These are phyloP conservation scores for Cynanchum wilfordii DNA, from an alignment of 257 asterid species.

Conservation along the genomic window DNA sequence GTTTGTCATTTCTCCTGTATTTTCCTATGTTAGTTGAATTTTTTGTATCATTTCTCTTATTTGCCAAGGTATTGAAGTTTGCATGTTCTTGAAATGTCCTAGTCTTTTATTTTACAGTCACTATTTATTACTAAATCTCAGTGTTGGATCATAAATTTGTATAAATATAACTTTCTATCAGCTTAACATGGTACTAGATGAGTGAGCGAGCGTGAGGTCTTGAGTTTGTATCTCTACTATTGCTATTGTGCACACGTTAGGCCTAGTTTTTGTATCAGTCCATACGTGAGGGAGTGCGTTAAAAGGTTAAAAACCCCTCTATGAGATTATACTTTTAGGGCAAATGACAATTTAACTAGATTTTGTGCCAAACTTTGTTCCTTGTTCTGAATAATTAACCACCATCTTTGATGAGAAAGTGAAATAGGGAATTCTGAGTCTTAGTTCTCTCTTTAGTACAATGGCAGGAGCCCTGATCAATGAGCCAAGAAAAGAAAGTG, in stretches of 20 bases:
- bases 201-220: too few relatives aligned
- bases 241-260: too few relatives aligned
- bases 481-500: conserved; percentile 9
- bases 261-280: too few relatives aligned
- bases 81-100: neutral
- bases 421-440: neutral
- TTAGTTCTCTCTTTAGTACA: conserved; percentile 16
- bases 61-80: neutral
- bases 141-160: neutral
- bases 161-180: too few relatives aligned
- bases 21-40: neutral
- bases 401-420: neutral
- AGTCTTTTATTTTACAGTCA: too few relatives aligned
- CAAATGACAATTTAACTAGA: too few relatives aligned
- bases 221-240: too few relatives aligned
- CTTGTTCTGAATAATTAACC: neutral
- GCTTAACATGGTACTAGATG: too few relatives aligned
- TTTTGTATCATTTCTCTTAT: neutral
- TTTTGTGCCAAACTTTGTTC: neutral
- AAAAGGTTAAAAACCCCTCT: too few relatives aligned
- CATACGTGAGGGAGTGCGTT: too few relatives aligned
- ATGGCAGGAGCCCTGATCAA: conserved; percentile 18
- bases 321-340: too few relatives aligned
- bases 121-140: neutral
- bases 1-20: neutral